These are phyloP conservation scores for Trypethelium eluteriae DNA, from an alignment of 495 filamentous ascomycete species.

Conservation along the genomic window DNA sequence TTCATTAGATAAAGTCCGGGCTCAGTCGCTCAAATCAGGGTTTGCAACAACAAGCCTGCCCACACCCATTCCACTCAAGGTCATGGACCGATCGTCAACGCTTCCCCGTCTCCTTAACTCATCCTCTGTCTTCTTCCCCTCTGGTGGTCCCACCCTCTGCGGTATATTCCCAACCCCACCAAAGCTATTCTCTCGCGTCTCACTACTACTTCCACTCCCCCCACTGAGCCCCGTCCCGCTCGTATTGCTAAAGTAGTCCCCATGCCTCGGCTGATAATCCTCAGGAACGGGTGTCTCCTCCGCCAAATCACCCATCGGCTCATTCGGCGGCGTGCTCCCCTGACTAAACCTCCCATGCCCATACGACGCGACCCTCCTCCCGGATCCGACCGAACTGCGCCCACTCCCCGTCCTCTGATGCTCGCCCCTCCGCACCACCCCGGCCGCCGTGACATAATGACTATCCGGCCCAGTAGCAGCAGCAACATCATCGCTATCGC, in stretches of 20 bases:
- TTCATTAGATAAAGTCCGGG: not conserved
- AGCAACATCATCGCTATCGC: constrained; percentile 62
- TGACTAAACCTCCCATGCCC: constrained; percentile 48
- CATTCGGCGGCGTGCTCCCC: constrained; percentile 54
- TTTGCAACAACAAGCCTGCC: constrained; percentile 90
- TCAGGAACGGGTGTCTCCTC: constrained; percentile 48
- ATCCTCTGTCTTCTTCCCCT: constrained; percentile 57
- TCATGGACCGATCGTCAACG: constrained; percentile 81
- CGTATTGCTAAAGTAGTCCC: constrained; percentile 35
- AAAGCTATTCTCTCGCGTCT: constrained; percentile 50
- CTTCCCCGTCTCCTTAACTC: constrained; percentile 79
- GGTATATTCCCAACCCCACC: constrained; percentile 49
- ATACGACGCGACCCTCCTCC: constrained; percentile 33
- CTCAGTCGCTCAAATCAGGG: constrained; percentile 67
- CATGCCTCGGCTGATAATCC: constrained; percentile 31
- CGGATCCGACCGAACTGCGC: constrained; percentile 63
- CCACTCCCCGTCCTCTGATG: constrained; percentile 72
- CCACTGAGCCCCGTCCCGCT: constrained; percentile 39
- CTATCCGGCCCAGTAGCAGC: constrained; percentile 30
- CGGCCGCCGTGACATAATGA: constrained; percentile 40
- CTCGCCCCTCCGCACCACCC: constrained; percentile 29
- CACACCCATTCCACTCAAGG: constrained; percentile 62
- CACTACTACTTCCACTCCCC: constrained; percentile 41
- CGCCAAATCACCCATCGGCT: constrained; percentile 39
- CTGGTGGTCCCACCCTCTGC: constrained; percentile 35